A percentile compares a stretch with the other conserved stretches of the same genome.
Conservation (phyloP, 192 early-diverging fungal genomes). For the Linnemannia schmuckeri region DNA sequence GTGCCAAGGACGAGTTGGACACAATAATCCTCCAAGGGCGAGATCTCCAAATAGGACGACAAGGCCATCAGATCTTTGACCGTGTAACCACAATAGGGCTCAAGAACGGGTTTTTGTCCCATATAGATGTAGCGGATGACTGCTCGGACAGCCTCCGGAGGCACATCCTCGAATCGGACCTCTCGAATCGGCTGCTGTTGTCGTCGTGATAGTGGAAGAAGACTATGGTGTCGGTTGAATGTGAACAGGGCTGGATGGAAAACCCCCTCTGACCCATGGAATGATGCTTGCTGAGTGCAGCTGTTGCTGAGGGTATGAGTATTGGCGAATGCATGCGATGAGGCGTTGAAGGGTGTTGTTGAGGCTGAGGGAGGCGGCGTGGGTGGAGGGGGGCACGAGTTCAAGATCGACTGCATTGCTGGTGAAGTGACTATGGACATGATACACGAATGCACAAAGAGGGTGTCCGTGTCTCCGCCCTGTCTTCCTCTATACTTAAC, state of each 20-base stretch:
- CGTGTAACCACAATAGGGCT: slow-evolving; percentile 29
- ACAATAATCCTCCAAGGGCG: slow-evolving; percentile 31
- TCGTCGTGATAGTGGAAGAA: not conserved
- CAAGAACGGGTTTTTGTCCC: slow-evolving; percentile 8
- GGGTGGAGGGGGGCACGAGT: not conserved
- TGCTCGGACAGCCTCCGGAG: slow-evolving; percentile 30
- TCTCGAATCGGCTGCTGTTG: slow-evolving; percentile 13
- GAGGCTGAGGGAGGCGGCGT: not conserved
- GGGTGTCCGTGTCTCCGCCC: not conserved
- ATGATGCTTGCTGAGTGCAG: not conserved
- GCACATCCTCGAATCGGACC: slow-evolving; percentile 37
- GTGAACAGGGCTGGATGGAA: not conserved
- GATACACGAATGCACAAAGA: slow-evolving; percentile 30
- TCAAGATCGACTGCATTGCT: slow-evolving; percentile 19
- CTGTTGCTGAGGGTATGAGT: not conserved
- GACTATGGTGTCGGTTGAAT: not conserved
- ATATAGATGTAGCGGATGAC: slow-evolving; percentile 33
- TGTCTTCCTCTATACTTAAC: not conserved
- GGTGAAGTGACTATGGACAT: slow-evolving; percentile 8
- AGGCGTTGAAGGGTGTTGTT: not conserved
- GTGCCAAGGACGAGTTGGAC: slow-evolving; percentile 31
- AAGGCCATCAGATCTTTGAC: slow-evolving; percentile 52
- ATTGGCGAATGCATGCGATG: not conserved
- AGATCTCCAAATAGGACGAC: slow-evolving; percentile 27
- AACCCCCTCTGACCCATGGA: not conserved